These are phyloP conservation scores for Rhinocladiella similis DNA, from an alignment of 2,329 filamentous ascomycete genomes.

Conservation along the genomic window DNA sequence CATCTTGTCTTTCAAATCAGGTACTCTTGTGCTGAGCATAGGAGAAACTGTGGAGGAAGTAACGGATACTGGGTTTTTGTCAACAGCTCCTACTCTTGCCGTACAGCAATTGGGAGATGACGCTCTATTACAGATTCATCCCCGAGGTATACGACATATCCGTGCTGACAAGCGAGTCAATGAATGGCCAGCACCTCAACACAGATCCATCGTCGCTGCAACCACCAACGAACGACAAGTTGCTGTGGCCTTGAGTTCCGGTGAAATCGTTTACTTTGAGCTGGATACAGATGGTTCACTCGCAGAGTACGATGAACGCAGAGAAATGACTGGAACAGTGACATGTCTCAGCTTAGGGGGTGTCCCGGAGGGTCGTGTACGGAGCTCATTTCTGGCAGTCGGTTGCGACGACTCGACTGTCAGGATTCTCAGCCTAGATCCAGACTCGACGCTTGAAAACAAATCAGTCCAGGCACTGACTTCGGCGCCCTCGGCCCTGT, in stretches of 20 bases:
- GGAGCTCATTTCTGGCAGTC: constrained; percentile 91
- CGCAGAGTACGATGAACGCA: constrained; percentile 92
- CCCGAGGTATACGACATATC: constrained; percentile 93
- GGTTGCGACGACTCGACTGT: constrained; percentile 97
- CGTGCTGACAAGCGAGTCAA: constrained; percentile 74
- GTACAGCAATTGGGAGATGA: constrained; percentile 94
- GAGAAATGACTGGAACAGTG: constrained; percentile 92
- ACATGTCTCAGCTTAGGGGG: constrained; percentile 92
- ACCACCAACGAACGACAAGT: constrained; percentile 93
- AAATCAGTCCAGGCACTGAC: constrained; percentile 94
- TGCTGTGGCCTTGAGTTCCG: constrained; percentile 88
- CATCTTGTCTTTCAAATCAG: constrained; percentile 87
- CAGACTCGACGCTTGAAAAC: constrained; percentile 85
- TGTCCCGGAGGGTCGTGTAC: constrained; percentile 82
- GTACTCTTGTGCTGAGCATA: constrained; percentile 88
- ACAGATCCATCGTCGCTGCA: constrained; percentile 92
- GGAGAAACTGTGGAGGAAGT: constrained; percentile 97
- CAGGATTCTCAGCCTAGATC: constrained; percentile 84
- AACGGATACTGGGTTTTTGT: constrained; percentile 87
- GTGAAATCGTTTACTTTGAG: constrained; percentile 97
- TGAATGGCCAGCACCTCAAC: constrained; percentile 90
- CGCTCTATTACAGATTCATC: constrained; percentile 89
- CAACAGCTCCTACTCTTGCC: constrained; percentile 82
- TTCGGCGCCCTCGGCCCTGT: constrained; percentile 81
- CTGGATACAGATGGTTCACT: constrained; percentile 90